phyloP scores from a whole-genome alignment of 2,329 filamentous ascomycete genomes.

The Dactylellina parvicollis region DNA sequence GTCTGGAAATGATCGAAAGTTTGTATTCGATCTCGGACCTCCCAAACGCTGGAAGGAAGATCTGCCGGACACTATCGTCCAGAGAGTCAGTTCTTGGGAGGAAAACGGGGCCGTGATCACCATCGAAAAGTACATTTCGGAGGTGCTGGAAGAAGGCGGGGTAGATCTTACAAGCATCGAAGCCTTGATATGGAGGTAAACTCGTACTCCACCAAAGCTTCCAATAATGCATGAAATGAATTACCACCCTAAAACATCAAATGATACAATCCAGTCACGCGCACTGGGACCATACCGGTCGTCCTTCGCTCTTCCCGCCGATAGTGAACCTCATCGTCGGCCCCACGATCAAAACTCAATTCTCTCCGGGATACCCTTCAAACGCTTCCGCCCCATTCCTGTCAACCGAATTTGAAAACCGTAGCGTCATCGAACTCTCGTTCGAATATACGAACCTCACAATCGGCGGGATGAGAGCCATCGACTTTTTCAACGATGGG shows the following conservation, averaged over 20 bases:
- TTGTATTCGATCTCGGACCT: constrained; percentile 39
- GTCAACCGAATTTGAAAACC: constrained; percentile 57
- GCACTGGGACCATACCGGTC: constrained; percentile 71
- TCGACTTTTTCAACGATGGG: constrained; percentile 69
- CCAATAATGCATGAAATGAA: too few species aligned
- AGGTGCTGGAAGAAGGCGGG: constrained; percentile 29
- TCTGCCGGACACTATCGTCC: constrained; percentile 14
- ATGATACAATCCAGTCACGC: constrained; percentile 61
- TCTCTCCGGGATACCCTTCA: constrained; percentile 64
- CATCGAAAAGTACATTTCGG: constrained; percentile 35
- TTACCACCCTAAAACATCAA: too few species aligned
- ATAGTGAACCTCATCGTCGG: constrained; percentile 67
- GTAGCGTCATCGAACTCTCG: constrained; percentile 60
- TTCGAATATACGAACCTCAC: constrained; percentile 60
- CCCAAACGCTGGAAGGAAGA: constrained; percentile 38
- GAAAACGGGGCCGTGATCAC: constrained; percentile 26
- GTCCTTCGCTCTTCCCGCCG: constrained; percentile 65
- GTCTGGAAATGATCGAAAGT: background rate
- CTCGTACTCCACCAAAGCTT: too few species aligned
- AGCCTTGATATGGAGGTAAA: constrained; percentile 39
- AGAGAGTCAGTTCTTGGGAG: constrained; percentile 24
- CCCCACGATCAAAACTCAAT: constrained; percentile 59
- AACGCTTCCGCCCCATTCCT: constrained; percentile 61
- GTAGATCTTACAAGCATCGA: constrained; percentile 20
- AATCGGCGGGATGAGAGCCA: constrained; percentile 64